Conservation (phyloP, 495 filamentous ascomycete species). For the Penicillium turbatum region DNA sequence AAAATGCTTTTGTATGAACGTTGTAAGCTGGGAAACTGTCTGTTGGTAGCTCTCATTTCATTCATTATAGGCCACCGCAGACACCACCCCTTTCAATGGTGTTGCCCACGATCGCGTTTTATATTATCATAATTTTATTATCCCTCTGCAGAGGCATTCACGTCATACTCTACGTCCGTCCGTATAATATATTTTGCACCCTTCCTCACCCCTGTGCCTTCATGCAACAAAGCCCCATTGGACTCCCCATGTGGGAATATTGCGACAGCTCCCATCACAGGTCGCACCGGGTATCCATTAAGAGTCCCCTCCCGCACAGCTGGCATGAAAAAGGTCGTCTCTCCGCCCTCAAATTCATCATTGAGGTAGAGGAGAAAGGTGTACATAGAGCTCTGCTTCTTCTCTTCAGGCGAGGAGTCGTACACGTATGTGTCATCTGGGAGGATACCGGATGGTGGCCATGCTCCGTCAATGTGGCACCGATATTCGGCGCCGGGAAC, state of each 20-base stretch:
- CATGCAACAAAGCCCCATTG: constrained; percentile 38
- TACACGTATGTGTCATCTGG: constrained; percentile 36
- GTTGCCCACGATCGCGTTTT: neutral
- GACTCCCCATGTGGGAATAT: constrained; percentile 39
- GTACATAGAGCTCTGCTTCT: constrained; percentile 39
- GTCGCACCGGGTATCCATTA: constrained; percentile 37
- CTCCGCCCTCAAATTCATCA: constrained; percentile 40
- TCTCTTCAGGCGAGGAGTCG: constrained; percentile 34
- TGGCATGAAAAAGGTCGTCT: constrained; percentile 40
- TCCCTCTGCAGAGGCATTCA: constrained; percentile 23
- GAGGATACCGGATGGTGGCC: constrained; percentile 37
- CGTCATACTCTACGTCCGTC: constrained; percentile 40
- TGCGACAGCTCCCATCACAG: constrained; percentile 41
- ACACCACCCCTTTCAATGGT: neutral
- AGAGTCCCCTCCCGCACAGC: constrained; percentile 33
- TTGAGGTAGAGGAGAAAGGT: constrained; percentile 40
- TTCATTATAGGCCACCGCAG: neutral
- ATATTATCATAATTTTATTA: neutral
- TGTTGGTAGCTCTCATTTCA: neutral
- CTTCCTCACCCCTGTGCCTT: constrained; percentile 36
- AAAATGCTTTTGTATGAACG: no score
- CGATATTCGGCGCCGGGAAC: constrained; percentile 39
- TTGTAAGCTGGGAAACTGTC: no score
- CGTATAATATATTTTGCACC: constrained; percentile 42
- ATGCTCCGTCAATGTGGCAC: constrained; percentile 39